Evolutionary conservation across 805 yeast species (phyloP).

Genomic region (Metschnikowia chrysomelidarum): DNA sequence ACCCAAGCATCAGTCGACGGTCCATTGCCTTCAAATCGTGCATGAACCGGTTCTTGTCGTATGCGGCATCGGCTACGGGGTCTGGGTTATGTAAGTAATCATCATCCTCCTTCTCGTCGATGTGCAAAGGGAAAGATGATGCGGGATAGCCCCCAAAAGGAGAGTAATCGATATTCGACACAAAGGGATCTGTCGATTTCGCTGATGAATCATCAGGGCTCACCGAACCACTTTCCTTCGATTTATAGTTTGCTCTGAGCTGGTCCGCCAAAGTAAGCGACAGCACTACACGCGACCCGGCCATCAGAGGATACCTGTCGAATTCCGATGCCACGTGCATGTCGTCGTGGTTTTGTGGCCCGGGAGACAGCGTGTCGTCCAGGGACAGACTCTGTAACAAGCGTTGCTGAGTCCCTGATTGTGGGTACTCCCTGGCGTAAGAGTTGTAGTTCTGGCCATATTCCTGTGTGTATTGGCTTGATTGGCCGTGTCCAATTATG

Average conservation of each 20-base stretch:
- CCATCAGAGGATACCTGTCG: constrained; percentile 67
- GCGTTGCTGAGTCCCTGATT: constrained; percentile 39
- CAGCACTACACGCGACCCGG: constrained; percentile 57
- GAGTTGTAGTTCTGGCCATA: constrained; percentile 31
- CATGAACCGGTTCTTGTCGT: constrained; percentile 66
- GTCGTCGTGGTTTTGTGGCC: constrained; percentile 9
- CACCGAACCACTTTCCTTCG: constrained; percentile 8
- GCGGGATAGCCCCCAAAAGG: constrained; percentile 99
- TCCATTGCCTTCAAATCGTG: constrained; percentile 68
- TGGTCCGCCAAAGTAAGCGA: constrained; percentile 32
- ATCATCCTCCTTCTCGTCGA: constrained; percentile 93
- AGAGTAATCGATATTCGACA: constrained; percentile 60
- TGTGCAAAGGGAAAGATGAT: constrained; percentile 79
- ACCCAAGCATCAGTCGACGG: constrained; percentile 57
- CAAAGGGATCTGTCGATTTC: constrained; percentile 28
- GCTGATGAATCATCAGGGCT: constrained; percentile 23
- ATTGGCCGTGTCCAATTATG: not conserved
- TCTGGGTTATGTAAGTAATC: constrained; percentile 96
- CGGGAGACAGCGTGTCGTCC: constrained; percentile 9
- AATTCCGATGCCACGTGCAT: constrained; percentile 52
- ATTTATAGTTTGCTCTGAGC: constrained; percentile 8
- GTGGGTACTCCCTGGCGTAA: constrained; percentile 36
- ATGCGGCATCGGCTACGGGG: constrained; percentile 86
- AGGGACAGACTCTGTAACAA: constrained; percentile 23
- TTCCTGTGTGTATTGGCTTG: constrained; percentile 2